phyloP scores from a whole-genome alignment of 805 yeast species.

The Kregervanrija pseudodelftensis region DNA sequence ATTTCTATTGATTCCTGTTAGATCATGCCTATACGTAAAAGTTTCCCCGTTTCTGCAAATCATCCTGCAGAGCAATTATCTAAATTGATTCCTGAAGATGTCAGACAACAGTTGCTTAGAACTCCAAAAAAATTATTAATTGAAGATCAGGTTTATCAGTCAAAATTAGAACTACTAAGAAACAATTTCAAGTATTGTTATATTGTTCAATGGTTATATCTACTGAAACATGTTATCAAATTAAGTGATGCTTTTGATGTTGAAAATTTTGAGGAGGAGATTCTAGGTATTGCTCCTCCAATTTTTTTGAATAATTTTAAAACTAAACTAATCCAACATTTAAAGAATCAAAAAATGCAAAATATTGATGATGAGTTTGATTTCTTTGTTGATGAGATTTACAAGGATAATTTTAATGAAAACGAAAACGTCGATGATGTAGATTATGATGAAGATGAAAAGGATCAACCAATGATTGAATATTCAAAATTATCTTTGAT shows the following conservation, averaged over 20 bases:
- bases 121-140: constrained; percentile 33
- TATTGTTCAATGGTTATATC: constrained; percentile 49
- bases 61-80: constrained; percentile 29
- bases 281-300: constrained; percentile 38
- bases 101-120: constrained; percentile 28
- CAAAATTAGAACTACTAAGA: constrained; percentile 26
- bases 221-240: constrained; percentile 44
- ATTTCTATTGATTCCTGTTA: neutral
- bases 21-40: constrained; percentile 4
- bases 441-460: constrained; percentile 6
- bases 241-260: constrained; percentile 50
- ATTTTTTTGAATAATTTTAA: constrained; percentile 37
- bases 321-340: constrained; percentile 31
- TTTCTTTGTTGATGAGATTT: constrained; percentile 13
- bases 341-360: constrained; percentile 31
- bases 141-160: constrained; percentile 25
- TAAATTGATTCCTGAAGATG: constrained; percentile 28
- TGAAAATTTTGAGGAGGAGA: constrained; percentile 56
- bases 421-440: constrained; percentile 5
- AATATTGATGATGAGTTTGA: constrained; percentile 25
- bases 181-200: constrained; percentile 31
- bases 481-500: constrained; percentile 28
- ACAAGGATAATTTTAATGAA: constrained; percentile 8
- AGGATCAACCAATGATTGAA: constrained; percentile 9
- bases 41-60: neutral